Evolutionary conservation across 2,329 filamentous ascomycete genomes (phyloP).

Genomic region (Ciborinia camelliae): DNA sequence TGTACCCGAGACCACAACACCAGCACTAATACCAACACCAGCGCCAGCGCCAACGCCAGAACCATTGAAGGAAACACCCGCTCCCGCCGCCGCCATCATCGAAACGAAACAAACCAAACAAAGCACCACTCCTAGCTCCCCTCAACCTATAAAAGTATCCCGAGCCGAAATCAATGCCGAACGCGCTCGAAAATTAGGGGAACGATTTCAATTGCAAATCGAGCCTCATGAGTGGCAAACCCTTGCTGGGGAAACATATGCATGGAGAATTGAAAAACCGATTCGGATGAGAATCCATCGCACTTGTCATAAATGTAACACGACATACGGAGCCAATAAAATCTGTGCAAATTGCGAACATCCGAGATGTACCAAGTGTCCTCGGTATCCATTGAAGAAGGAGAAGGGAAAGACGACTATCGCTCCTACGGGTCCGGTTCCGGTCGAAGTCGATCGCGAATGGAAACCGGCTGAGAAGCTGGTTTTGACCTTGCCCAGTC

Average conservation of each 20-base stretch:
- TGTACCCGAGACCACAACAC: background rate
- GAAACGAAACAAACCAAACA: constrained; percentile 9
- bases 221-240: constrained; percentile 36
- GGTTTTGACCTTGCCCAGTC: constrained; percentile 60
- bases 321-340: constrained; percentile 69
- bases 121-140: constrained; percentile 7
- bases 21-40: background rate
- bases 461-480: constrained; percentile 43
- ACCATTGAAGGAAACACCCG: constrained; percentile 15
- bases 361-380: constrained; percentile 75
- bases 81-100: background rate
- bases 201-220: constrained; percentile 40
- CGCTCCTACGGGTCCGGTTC: constrained; percentile 43
- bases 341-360: constrained; percentile 77
- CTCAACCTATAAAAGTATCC: constrained; percentile 26
- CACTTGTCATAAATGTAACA: constrained; percentile 77
- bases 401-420: constrained; percentile 52
- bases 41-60: background rate
- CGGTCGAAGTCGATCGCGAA: constrained; percentile 29
- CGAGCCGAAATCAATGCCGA: constrained; percentile 35
- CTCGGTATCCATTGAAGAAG: constrained; percentile 59
- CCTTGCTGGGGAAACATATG: constrained; percentile 30
- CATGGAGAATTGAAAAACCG: constrained; percentile 63
- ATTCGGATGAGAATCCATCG: constrained; percentile 76
- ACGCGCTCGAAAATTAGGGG: constrained; percentile 38